Percentiles rank a stretch among this genome's conserved stretches.
These are phyloP conservation scores for Papiliotrema fonsecae DNA, from an alignment of 1,284 basidiomycete species.

Conservation along the genomic window DNA sequence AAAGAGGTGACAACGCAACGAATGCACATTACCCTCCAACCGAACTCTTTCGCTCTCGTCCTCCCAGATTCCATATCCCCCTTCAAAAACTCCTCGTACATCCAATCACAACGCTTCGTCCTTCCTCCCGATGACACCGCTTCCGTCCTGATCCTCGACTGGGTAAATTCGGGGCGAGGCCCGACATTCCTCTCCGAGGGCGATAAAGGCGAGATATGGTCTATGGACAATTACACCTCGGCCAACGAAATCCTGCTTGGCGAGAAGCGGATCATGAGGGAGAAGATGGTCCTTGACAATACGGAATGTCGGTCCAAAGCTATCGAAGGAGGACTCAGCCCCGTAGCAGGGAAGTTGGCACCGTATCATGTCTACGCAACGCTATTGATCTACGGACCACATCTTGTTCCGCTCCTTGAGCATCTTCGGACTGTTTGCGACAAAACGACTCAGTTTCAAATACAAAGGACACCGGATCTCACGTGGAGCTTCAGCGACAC, in stretches of 20 bases:
- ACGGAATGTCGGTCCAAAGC: background rate
- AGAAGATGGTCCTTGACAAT: slow-evolving; percentile 60
- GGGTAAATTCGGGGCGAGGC: slow-evolving; percentile 77
- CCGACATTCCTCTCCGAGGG: background rate
- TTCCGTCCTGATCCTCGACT: slow-evolving; percentile 74
- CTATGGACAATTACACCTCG: slow-evolving; percentile 76
- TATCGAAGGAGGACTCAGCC: background rate
- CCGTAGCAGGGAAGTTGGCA: slow-evolving; percentile 21
- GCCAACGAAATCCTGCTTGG: slow-evolving; percentile 75
- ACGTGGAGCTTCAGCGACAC: slow-evolving; percentile 42
- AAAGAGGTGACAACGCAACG: slow-evolving; percentile 41
- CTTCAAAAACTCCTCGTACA: slow-evolving; percentile 75
- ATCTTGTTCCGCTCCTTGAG: slow-evolving; percentile 20
- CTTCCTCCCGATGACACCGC: slow-evolving; percentile 49
- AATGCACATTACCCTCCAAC: slow-evolving; percentile 56
- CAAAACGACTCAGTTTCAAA: slow-evolving; percentile 34
- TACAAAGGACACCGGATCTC: slow-evolving; percentile 25
- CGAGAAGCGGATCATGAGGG: slow-evolving; percentile 62
- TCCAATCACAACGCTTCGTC: slow-evolving; percentile 69
- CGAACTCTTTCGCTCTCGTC: slow-evolving; percentile 61
- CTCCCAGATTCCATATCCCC: slow-evolving; percentile 92
- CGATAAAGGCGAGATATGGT: slow-evolving; percentile 69
- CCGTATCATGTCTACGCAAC: slow-evolving; percentile 48
- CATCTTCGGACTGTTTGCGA: slow-evolving; percentile 24
- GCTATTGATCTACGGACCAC: slow-evolving; percentile 41